These are phyloP conservation scores for Trichoderma asperellum DNA, from an alignment of 2,329 filamentous ascomycete species.

Conservation along the genomic window DNA sequence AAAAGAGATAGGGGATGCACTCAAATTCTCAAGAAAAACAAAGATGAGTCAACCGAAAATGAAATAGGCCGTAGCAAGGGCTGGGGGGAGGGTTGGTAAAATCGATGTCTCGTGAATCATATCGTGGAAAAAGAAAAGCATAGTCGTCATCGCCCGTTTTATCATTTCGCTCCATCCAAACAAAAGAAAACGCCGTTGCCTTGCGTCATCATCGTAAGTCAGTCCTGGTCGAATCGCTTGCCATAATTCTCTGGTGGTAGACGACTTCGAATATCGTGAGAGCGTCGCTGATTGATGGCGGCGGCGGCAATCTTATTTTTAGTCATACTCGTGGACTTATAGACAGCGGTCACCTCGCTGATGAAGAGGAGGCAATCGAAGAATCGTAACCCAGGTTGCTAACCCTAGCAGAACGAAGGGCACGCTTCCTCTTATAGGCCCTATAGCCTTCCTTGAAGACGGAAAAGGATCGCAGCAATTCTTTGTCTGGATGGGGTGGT, in stretches of 20 bases:
- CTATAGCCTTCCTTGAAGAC: conserved; percentile 65
- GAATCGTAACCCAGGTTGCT: conserved; percentile 38
- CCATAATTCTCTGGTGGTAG: not conserved
- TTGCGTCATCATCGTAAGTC: conserved; percentile 14
- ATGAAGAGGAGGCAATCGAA: conserved; percentile 36
- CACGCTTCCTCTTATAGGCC: conserved; percentile 52
- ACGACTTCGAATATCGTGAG: not conserved
- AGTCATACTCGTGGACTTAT: not conserved
- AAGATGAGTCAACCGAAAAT: conserved; percentile 7
- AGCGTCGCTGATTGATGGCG: not conserved
- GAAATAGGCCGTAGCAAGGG: conserved; percentile 5
- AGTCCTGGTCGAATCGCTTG: not conserved
- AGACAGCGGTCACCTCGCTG: conserved; percentile 28
- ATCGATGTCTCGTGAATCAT: conserved; percentile 23
- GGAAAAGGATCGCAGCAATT: conserved; percentile 61
- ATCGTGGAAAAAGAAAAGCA: conserved; percentile 9
- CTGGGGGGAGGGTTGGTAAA: not conserved
- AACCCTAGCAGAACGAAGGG: conserved; percentile 39
- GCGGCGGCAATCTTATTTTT: not conserved
- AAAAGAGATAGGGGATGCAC: not conserved
- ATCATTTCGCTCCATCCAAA: conserved; percentile 23
- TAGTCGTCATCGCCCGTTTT: conserved; percentile 21
- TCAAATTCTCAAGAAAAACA: conserved; percentile 2
- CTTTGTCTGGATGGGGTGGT: conserved; percentile 55
- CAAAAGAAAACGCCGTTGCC: conserved; percentile 9